Base-by-base conservation (phyloP, 2,329 filamentous ascomycete species). In the Davidsoniella neocaledoniae region DNA sequence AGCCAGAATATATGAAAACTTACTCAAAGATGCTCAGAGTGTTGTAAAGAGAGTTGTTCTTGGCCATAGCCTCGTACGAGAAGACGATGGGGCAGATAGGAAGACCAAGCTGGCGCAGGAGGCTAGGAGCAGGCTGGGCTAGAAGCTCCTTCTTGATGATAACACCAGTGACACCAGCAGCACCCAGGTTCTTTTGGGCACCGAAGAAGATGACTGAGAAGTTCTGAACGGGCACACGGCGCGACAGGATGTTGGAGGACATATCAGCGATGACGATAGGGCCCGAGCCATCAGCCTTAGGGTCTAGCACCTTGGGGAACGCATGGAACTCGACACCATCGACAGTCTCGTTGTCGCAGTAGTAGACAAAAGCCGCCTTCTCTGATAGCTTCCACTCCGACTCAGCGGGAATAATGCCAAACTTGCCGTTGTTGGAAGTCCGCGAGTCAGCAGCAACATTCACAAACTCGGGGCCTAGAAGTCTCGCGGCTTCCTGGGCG, bases 41-140 rank as follows among this genome's bases (percentile, higher is more conserved):
- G 66, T 96, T 96, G 70, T 96, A 96, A 25, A 96, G 73, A 57
- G 83, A 91, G 68, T 94, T 91, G 68, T 93, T 93, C 71, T 93
- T 93, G 39, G 84, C 81, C 56, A 91, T 82, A 0, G 77, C 86
- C 54, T 86, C 81, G 61, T 90, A 96, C 55, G 85, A 77, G 44
- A 96, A 69, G 41, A 95, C 76, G 16, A 85, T 76, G 2, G 90
- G 87, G 0, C 81, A 79, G 39, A 91, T 75, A 1, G 84, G 78
- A n/a, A 94, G 69, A 17, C 76, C 78, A 8, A 95, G 74, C 53
- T 79, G 71, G 53, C 87, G 75, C 60, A 95, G 68, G 44, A 94
- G 68, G 4, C 73, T 68, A 1, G 83, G 68, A 6, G 79, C 70
- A 2, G 86, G 83, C 57, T 85, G 78, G 10, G 84, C 76, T 2